Evolutionary conservation across 345 rosid genomes (phyloP), one percentile per base, ranked within the genome.

Genomic region (Dipteronia sinensis): DNA sequence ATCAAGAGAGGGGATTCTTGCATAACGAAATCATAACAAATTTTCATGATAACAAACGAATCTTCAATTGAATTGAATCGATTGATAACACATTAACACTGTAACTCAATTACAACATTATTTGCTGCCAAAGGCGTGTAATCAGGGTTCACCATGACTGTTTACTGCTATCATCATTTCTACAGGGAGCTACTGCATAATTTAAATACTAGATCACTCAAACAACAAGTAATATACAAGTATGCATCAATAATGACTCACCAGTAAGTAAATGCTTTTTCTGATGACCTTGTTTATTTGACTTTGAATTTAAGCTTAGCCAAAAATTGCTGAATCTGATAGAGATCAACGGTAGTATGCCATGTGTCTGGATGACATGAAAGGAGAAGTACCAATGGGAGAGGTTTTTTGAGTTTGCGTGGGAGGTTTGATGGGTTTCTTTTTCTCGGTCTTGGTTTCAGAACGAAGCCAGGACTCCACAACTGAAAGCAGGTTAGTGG

Each of bases 381-480:
- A 92, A 55, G 92, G 94, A 71, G 94, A 92, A 73, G 83, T 70
- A 71, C 86, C 93, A 9, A 74, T 72, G 25, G 91, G 84, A 29
- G 91, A 80, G 25, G 87, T 2, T 79, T 81, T 90, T 79, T 83
- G 90, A 76, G 67, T 75, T 76, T 83, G 90, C 74, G 89, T 62
- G 56, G 83, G 77, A 63, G 81, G 70, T 49, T 77, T 75, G 25
- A 76, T 70, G 6, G 83, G 82, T 23, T 82, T 88, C 86, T 82
- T 90, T 76, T 89, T 96, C 90, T 82, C 90, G 11, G 40, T 59
- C 68, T 84, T 93, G 72, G 84, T 87, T 86, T 95, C 99, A 46
- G 87, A 79, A 19, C 96, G 94, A 55, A 95, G 93, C 98, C 99
- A 95, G 19, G 88, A 81, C 82, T 95, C 93, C 20, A 93, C 98